These are phyloP conservation scores for Penicillium aurantiogriseum DNA, from an alignment of 2,329 filamentous ascomycete species.

Conservation along the genomic window DNA sequence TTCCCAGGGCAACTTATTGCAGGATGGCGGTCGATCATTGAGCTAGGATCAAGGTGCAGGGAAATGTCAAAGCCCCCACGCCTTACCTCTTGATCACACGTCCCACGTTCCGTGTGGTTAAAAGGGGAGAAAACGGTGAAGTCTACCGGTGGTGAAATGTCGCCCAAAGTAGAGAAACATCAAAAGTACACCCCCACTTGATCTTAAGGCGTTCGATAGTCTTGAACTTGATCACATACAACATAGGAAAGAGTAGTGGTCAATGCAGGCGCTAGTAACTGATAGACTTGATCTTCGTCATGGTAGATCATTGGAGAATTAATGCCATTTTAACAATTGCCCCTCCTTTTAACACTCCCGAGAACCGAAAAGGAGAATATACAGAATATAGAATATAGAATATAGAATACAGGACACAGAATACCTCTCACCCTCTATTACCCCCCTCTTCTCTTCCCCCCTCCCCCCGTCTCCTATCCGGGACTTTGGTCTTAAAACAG, in stretches of 20 bases:
- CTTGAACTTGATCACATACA: background rate
- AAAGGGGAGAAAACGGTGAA: constrained; percentile 26
- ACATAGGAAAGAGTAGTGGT: constrained; percentile 25
- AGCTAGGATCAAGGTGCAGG: constrained; percentile 33
- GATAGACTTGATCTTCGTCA: constrained; percentile 39
- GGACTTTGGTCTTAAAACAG: background rate
- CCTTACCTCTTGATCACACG: constrained; percentile 21
- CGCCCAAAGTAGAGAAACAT: constrained; percentile 7
- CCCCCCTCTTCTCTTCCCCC: background rate
- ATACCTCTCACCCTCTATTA: background rate
- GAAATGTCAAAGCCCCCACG: constrained; percentile 22
- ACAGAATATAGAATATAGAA: no score
- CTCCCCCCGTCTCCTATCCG: background rate
- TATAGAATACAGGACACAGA: background rate
- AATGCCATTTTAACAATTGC: background rate
- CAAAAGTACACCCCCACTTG: background rate
- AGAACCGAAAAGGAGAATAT: no score
- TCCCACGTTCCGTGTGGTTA: constrained; percentile 17
- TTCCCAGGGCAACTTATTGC: constrained; percentile 36
- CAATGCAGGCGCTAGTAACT: constrained; percentile 37
- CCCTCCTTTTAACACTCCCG: background rate
- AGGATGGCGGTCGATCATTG: constrained; percentile 39
- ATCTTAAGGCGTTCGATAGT: constrained; percentile 10
- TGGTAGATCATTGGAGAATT: constrained; percentile 30
- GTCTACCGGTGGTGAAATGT: constrained; percentile 26